Base-by-base conservation (phyloP, 73 alveolate genomes). In the Tetrahymena malaccensis region DNA sequence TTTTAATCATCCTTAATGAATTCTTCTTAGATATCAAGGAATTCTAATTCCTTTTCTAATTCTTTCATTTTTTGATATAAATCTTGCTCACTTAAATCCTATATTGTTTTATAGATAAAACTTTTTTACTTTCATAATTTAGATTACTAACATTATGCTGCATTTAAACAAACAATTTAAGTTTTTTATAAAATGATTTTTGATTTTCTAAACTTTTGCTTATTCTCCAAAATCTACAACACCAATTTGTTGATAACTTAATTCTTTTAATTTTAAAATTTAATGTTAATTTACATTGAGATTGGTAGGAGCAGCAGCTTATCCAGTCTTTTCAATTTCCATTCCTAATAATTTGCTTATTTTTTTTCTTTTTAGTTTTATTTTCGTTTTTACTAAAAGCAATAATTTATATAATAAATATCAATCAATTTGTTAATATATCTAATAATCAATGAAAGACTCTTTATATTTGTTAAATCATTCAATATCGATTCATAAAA, bases 1-100 rank as follows among this genome's bases (percentile, higher is more conserved):
- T 98, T 98, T 97, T 98, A 96, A 96, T 99, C 99, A 93, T 99
- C 99, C 97, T 98, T 99, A 95, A 99, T 97, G 97, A 98, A 99
- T 95, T 99, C 99, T 85, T 98, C 99, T 96, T 99, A 99, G 96
- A 99, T 99, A 84, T 97, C 97, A 25, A 99, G 98, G 96, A 99
- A 98, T 97, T 98, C 99, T 93, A 99, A 94, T 95, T 99, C 99
- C 84, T 98, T 97, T 96, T 99, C 99, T 89, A 99, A 99, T 38
- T 97, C 97, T 96, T 99, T 98, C 98, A 98, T 97, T 57, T 96
- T 96, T 98, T 96, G 95, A 98, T 98, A 99, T 94, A 99, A 96
- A 96, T 99, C 99, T 43, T 97, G 97, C 94, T 98, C 98, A 70
- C 89, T 70, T 70, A 70, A 70, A 70, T 70, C 89, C 89, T 70